These are phyloP conservation scores for Zymoseptoria passerinii DNA, from an alignment of 2,329 filamentous ascomycete genomes.

Conservation along the genomic window DNA sequence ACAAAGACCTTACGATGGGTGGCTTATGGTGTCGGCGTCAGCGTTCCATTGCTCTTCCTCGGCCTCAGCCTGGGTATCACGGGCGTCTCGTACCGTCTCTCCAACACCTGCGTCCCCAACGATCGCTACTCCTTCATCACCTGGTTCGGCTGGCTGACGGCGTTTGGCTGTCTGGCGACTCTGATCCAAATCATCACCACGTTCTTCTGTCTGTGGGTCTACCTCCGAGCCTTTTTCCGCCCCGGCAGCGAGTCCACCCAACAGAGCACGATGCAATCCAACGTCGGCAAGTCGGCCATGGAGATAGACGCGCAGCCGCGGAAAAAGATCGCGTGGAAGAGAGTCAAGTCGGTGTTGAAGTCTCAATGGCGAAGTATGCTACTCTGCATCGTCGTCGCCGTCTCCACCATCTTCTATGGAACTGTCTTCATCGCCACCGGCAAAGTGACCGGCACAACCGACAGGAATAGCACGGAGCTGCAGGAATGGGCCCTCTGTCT, in stretches of 20 bases:
- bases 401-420: slow-evolving; percentile 75
- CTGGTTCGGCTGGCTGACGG: slow-evolving; percentile 32
- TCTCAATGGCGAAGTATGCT: slow-evolving; percentile 79
- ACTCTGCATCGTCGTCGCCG: slow-evolving; percentile 69
- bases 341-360: slow-evolving; percentile 64
- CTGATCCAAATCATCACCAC: slow-evolving; percentile 29
- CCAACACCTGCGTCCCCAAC: slow-evolving; percentile 83
- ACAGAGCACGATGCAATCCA: slow-evolving; percentile 64
- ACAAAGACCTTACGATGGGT: slow-evolving; percentile 26
- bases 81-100: slow-evolving; percentile 50
- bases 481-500: slow-evolving; percentile 60
- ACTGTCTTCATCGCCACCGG: slow-evolving; percentile 63
- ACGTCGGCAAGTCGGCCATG: not conserved
- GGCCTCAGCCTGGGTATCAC: slow-evolving; percentile 37
- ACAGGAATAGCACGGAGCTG: slow-evolving; percentile 39
- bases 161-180: slow-evolving; percentile 27
- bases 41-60: slow-evolving; percentile 26
- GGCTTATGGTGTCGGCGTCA: slow-evolving; percentile 26
- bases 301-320: not conserved
- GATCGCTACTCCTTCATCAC: slow-evolving; percentile 31
- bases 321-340: slow-evolving; percentile 44
- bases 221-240: slow-evolving; percentile 31
- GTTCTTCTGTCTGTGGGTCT: slow-evolving; percentile 31
- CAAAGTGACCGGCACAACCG: slow-evolving; percentile 32
- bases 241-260: slow-evolving; percentile 77